Conservation (phyloP, 2,329 filamentous ascomycete genomes). For the Rhynchosporium agropyri region DNA sequence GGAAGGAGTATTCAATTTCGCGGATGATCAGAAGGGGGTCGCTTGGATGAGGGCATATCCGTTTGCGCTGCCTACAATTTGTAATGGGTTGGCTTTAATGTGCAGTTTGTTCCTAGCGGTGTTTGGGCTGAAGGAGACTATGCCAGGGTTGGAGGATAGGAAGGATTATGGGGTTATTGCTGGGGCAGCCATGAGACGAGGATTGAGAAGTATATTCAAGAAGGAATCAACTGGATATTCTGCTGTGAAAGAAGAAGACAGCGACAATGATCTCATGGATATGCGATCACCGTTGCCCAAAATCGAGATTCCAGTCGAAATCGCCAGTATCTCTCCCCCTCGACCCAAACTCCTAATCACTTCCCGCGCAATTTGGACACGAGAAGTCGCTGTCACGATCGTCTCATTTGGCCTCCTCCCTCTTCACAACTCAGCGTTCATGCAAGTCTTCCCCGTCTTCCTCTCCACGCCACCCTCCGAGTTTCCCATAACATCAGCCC, state of each 20-base stretch:
- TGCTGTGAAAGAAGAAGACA: slow-evolving; percentile 20
- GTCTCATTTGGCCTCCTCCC: slow-evolving; percentile 69
- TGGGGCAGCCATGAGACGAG: slow-evolving; percentile 25
- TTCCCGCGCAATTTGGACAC: slow-evolving; percentile 42
- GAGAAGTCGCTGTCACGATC: slow-evolving; percentile 51
- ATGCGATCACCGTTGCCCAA: slow-evolving; percentile 9
- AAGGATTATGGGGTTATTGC: slow-evolving; percentile 34
- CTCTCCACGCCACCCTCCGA: slow-evolving; percentile 57
- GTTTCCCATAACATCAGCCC: slow-evolving; percentile 57
- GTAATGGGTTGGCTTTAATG: slow-evolving; percentile 40
- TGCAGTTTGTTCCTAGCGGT: slow-evolving; percentile 42
- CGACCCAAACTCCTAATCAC: slow-evolving; percentile 29
- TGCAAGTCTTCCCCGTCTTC: slow-evolving; percentile 62
- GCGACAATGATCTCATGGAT: slow-evolving; percentile 20
- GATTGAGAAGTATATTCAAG: slow-evolving; percentile 22
- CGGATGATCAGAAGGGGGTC: slow-evolving; percentile 42
- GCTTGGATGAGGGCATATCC: slow-evolving; percentile 47
- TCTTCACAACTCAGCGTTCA: slow-evolving; percentile 67
- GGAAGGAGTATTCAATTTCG: slow-evolving; percentile 43
- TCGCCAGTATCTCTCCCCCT: slow-evolving; percentile 14
- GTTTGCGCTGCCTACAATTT: slow-evolving; percentile 48
- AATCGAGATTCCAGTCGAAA: slow-evolving; percentile 3
- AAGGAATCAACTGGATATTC: slow-evolving; percentile 23
- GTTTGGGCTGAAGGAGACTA: slow-evolving; percentile 43
- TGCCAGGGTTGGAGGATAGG: slow-evolving; percentile 41